Conservation (phyloP, 73 alveolate species). For the Durusdinium trenchii region DNA sequence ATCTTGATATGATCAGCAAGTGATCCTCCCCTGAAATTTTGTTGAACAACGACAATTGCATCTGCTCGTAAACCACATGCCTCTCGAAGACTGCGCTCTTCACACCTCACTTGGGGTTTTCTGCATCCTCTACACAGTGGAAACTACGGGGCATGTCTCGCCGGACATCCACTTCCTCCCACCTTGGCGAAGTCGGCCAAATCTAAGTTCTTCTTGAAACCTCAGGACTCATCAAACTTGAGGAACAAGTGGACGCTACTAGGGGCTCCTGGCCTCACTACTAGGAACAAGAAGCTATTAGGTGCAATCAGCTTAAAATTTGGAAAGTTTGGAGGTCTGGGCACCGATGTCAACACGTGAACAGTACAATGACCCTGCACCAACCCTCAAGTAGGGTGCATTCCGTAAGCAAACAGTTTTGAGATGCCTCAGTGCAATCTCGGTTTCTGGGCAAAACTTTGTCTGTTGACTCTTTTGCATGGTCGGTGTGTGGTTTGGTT, state of each 20-base stretch:
- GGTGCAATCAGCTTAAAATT: not conserved
- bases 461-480: too few relatives aligned
- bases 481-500: too few relatives aligned
- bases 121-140: not conserved
- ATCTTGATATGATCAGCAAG: too few relatives aligned
- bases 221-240: not conserved
- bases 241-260: not conserved
- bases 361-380: too few relatives aligned
- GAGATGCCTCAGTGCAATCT: too few relatives aligned
- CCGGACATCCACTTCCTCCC: not conserved
- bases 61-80: not conserved
- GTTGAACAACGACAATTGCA: not conserved
- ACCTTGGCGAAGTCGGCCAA: slow-evolving; percentile 80
- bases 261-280: not conserved
- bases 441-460: too few relatives aligned
- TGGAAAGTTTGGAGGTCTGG: too few relatives aligned
- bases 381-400: not conserved
- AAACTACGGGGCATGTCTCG: not conserved
- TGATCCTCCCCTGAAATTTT: too few relatives aligned
- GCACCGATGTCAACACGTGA: too few relatives aligned
- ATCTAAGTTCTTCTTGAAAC: slow-evolving; percentile 53
- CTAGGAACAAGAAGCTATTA: not conserved
- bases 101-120: not conserved
- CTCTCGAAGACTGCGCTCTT: not conserved
- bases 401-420: not conserved